Base-by-base conservation (phyloP, 2,329 filamentous ascomycete genomes). In the Fusarium penzigii region DNA sequence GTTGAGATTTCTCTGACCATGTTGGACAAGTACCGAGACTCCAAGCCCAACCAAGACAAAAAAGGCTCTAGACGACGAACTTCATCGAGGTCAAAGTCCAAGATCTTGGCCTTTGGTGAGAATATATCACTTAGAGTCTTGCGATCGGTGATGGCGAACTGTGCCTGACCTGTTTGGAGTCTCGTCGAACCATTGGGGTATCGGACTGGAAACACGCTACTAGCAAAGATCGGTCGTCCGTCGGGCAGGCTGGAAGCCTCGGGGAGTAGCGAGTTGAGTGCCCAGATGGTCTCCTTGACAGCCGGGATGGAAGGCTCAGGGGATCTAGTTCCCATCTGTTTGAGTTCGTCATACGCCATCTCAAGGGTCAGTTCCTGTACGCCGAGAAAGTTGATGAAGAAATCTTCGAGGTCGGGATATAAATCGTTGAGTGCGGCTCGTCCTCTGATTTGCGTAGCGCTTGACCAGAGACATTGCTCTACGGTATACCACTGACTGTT, bases 81-180 rank as follows among this genome's bases (percentile, higher is more conserved):
- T 1, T 76, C 69, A 7, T 72, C 61, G 2, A 73, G 43, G 0
- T 42, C 56, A 46, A 74, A 75, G 49, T 74, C 71, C 0, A 76
- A 57, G 3, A 70, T 51, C 43, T 68, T 72, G 4, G 67, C 64
- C 11, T 51, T 60, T 6, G 46, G 17, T 0, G 44, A 17, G 44
- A 77, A 76, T 1, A 53, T 46, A 3, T 62, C 54, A 0, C 42
- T 46, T 2, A 73, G 46, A 0, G 39, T 16, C 8, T 72, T 62
- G 20, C 68, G 67, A 44, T 76, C 73, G 2, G 62, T 47, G 2
- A 76, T 66, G 11, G 62, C 65, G 44, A 76, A 76, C 17, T 63
- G 52, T 0, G 57, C 50, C 4, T 43, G 42, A 0, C 52, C 58
- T 0, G 56, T 49, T 6, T 57, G 45, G 1, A 68, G 17, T 3